phyloP scores from a whole-genome alignment of 495 filamentous ascomycete species.

The Penicillium salamii region DNA sequence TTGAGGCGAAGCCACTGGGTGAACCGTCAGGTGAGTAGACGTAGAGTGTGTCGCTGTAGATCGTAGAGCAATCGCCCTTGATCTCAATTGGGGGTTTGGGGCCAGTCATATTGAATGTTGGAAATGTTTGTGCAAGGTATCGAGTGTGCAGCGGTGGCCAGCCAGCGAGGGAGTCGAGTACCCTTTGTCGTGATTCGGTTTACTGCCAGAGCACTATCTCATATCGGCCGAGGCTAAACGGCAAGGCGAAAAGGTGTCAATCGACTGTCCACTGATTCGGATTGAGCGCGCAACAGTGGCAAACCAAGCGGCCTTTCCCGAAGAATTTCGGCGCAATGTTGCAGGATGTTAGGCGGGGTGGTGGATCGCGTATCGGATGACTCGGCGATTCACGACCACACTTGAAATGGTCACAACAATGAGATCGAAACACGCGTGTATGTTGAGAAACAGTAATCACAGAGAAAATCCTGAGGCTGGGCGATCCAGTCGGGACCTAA shows the following conservation, averaged over 20 bases:
- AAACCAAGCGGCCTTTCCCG: background rate
- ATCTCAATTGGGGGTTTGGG: constrained; percentile 64
- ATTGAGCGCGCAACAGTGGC: background rate
- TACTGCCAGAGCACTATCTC: constrained; percentile 47
- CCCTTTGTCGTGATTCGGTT: constrained; percentile 20
- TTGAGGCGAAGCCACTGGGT: constrained; percentile 67
- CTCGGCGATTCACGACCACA: background rate
- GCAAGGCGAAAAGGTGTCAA: background rate
- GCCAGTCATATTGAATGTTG: constrained; percentile 52
- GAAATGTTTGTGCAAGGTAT: constrained; percentile 19
- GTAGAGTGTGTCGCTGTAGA: constrained; percentile 83
- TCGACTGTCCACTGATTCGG: background rate
- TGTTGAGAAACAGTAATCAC: constrained; percentile 1
- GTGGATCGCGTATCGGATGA: constrained; percentile 1
- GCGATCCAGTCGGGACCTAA: constrained; percentile 8
- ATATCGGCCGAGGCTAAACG: constrained; percentile 23
- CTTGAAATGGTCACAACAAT: constrained; percentile 1
- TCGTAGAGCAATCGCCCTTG: constrained; percentile 74
- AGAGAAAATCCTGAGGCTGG: background rate
- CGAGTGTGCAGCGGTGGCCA: constrained; percentile 35
- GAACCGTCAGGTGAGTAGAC: constrained; percentile 72
- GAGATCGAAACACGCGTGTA: background rate
- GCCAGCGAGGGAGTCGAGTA: constrained; percentile 23
- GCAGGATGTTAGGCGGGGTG: background rate
- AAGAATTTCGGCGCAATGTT: background rate